A percentile compares a stretch with the other conserved stretches of the same genome.
Evolutionary conservation across 148 eudicot genomes (phyloP).

Genomic region (Vaccinium vitisidaea): DNA sequence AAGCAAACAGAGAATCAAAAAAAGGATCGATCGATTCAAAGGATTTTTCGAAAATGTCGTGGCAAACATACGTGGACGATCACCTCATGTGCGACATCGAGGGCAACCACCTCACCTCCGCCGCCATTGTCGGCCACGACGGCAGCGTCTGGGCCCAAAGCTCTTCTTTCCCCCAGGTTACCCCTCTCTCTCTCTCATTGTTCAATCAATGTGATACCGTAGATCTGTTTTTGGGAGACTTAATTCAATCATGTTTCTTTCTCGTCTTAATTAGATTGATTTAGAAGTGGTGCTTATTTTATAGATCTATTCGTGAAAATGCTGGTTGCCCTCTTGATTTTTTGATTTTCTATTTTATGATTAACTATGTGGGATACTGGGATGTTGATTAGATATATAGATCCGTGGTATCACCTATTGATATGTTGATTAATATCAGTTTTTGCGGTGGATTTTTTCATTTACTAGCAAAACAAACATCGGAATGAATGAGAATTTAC

Average conservation of each 20-base stretch:
- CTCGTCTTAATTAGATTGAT: background rate
- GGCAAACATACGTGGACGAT: constrained; percentile 47
- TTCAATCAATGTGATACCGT: background rate
- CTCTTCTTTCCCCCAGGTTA: constrained; percentile 36
- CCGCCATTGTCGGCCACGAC: constrained; percentile 44
- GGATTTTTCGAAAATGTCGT: constrained; percentile 28
- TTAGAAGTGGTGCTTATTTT: background rate
- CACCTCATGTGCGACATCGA: constrained; percentile 48
- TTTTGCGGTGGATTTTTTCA: background rate
- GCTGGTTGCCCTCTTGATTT: background rate
- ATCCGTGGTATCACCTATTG: background rate
- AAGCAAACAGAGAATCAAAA: too few relatives aligned
- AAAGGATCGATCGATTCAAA: background rate
- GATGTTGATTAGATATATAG: background rate
- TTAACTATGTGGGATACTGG: background rate
- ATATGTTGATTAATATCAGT: background rate
- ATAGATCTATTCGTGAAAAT: background rate
- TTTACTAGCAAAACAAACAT: background rate
- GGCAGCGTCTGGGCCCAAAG: constrained; percentile 49
- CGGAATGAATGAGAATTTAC: background rate
- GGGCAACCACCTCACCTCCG: constrained; percentile 35
- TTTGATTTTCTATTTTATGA: background rate
- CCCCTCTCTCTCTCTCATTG: background rate
- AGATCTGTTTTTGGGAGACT: background rate
- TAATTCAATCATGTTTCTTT: background rate